Percentiles rank a stretch among this genome's conserved stretches.
Evolutionary conservation across 345 rosid species (phyloP).

Genomic region (Populus davidiana): DNA sequence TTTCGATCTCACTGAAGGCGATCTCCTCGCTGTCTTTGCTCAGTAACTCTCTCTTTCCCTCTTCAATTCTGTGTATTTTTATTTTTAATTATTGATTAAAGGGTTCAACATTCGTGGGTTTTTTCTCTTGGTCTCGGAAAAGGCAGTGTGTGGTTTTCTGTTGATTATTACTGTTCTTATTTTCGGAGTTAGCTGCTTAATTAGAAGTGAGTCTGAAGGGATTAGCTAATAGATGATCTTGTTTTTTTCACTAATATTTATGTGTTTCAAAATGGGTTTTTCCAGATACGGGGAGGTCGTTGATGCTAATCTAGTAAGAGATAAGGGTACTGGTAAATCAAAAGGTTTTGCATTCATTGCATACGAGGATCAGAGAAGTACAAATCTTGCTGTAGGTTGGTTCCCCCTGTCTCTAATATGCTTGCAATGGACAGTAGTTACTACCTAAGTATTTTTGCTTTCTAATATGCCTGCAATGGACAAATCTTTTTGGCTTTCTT

Average conservation of each 20-base stretch:
- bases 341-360: conserved; percentile 89
- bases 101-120: not conserved
- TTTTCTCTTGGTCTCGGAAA: not conserved
- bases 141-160: not conserved
- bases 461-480: not conserved
- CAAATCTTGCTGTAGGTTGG: conserved; percentile 88
- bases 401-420: not conserved
- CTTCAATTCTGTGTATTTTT: not conserved
- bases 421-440: not conserved
- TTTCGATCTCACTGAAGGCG: conserved; percentile 93
- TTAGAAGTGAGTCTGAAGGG: no score
- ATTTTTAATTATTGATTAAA: no score
- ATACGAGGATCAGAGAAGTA: conserved; percentile 92
- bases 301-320: conserved; percentile 84
- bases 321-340: conserved; percentile 89
- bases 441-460: not conserved
- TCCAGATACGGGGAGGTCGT: conserved; percentile 82
- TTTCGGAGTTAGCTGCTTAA: not conserved
- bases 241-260: not conserved
- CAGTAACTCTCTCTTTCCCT: conserved; percentile 45
- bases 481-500: conserved; percentile 3
- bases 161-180: not conserved
- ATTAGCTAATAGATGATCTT: no score
- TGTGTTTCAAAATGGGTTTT: not conserved
- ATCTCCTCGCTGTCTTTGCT: conserved; percentile 86